phyloP scores from a whole-genome alignment of 192 early-diverging fungal genomes.

The Coemansia sp. region DNA sequence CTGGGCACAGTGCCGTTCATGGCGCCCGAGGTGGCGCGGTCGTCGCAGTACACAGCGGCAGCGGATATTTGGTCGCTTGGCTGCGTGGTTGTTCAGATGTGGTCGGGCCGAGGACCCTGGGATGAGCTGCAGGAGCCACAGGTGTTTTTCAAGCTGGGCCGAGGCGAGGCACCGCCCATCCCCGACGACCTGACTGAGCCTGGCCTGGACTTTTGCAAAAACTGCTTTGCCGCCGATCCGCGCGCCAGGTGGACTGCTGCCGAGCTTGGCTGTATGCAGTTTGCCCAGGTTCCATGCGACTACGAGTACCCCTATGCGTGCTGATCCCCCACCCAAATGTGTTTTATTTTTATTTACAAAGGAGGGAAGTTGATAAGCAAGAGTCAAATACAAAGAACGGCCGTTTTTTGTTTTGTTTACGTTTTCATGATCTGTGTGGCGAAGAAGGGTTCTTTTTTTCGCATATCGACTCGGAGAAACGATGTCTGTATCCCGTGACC shows the following conservation, averaged over 20 bases:
- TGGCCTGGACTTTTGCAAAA: constrained; percentile 68
- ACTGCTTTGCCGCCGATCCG: constrained; percentile 78
- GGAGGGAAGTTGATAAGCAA: too few species aligned
- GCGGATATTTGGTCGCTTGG: constrained; percentile 91
- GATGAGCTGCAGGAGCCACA: constrained; percentile 52
- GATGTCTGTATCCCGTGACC: background rate
- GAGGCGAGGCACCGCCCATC: constrained; percentile 76
- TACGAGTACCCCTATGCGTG: constrained; percentile 41
- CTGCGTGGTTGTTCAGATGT: constrained; percentile 93
- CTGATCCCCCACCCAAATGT: background rate
- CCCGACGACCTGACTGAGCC: constrained; percentile 67
- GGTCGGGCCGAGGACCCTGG: constrained; percentile 83
- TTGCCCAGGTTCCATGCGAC: constrained; percentile 55
- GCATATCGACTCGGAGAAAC: background rate
- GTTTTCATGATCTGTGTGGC: too few species aligned
- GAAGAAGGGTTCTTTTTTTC: too few species aligned
- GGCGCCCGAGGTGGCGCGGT: constrained; percentile 90
- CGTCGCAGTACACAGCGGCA: constrained; percentile 80
- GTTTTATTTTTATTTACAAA: background rate
- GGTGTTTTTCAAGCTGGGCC: constrained; percentile 73
- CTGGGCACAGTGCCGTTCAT: constrained; percentile 89
- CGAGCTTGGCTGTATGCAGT: constrained; percentile 67
- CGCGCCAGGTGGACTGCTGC: constrained; percentile 73
- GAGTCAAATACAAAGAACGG: too few species aligned
- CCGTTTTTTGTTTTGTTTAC: too few species aligned